These are phyloP conservation scores for Chloromonas sp. DNA, from an alignment of 163 green algal species.

Conservation along the genomic window DNA sequence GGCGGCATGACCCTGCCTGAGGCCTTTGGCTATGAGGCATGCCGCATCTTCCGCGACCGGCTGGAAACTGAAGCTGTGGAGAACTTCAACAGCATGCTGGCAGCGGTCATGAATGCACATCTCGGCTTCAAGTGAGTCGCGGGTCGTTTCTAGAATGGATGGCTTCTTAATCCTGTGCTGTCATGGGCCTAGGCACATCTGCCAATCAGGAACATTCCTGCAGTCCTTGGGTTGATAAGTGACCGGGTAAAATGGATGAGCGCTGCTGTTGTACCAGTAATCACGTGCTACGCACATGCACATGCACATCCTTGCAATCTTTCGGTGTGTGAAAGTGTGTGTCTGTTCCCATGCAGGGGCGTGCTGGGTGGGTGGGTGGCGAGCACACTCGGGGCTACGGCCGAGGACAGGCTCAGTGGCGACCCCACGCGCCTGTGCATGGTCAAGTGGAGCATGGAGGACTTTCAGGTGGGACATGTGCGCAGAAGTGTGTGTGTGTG, in stretches of 20 bases:
- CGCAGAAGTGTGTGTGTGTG: background rate
- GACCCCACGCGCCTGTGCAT: background rate
- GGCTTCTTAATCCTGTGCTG: too few relatives aligned
- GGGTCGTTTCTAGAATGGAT: too few relatives aligned
- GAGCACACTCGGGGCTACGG: conserved; percentile 34
- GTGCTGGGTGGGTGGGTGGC: conserved; percentile 14
- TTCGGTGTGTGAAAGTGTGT: too few relatives aligned
- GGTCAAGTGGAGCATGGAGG: conserved; percentile 13
- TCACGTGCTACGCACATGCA: too few relatives aligned
- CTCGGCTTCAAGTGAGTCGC: conserved; percentile 12
- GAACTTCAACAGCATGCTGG: conserved; percentile 27
- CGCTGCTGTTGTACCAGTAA: too few relatives aligned
- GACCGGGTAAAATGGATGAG: too few relatives aligned
- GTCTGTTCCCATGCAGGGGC: background rate
- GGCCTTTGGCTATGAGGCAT: conserved; percentile 47
- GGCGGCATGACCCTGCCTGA: conserved; percentile 37
- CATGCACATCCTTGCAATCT: too few relatives aligned
- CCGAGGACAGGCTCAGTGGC: conserved; percentile 32
- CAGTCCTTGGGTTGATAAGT: too few relatives aligned
- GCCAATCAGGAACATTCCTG: too few relatives aligned
- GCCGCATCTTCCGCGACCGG: conserved; percentile 53
- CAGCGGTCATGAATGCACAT: conserved; percentile 7
- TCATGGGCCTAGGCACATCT: too few relatives aligned
- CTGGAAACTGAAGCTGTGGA: conserved; percentile 29
- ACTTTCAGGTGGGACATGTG: conserved; percentile 4